phyloP scores from a whole-genome alignment of 2,329 filamentous ascomycete genomes.

The Penicillium vulpinum region DNA sequence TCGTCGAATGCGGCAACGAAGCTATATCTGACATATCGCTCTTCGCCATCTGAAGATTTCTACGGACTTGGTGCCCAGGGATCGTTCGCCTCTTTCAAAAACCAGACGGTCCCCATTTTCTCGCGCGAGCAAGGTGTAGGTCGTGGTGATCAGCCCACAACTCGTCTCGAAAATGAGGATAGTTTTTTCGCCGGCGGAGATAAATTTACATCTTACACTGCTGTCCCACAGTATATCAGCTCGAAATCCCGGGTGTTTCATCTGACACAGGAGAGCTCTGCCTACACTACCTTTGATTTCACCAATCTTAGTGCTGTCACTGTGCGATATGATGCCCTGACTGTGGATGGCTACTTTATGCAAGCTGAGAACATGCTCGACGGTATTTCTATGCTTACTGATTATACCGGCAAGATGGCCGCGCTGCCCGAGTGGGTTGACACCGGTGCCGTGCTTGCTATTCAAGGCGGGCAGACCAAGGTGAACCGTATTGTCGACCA shows the following conservation, averaged over 20 bases:
- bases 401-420: constrained; percentile 37
- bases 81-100: constrained; percentile 29
- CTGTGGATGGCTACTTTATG: constrained; percentile 22
- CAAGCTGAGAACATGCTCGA: constrained; percentile 30
- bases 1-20: constrained; percentile 10
- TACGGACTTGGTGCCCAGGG: constrained; percentile 28
- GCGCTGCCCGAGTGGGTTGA: constrained; percentile 32
- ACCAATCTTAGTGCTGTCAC: constrained; percentile 17
- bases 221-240: constrained; percentile 34
- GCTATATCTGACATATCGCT: constrained; percentile 22
- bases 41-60: constrained; percentile 24
- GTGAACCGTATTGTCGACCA: constrained; percentile 36
- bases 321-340: constrained; percentile 19
- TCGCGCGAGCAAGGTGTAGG: constrained; percentile 28
- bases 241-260: constrained; percentile 35
- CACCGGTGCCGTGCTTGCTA: constrained; percentile 39
- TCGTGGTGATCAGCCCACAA: constrained; percentile 26
- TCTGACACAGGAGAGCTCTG: constrained; percentile 30
- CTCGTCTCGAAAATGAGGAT: constrained; percentile 16
- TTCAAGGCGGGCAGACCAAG: constrained; percentile 40
- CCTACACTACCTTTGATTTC: constrained; percentile 37
- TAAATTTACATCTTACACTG: constrained; percentile 36
- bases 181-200: constrained; percentile 32
- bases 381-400: constrained; percentile 35
- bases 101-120: constrained; percentile 27